A percentile compares a stretch with the other conserved stretches of the same genome.
These are phyloP conservation scores for Wickerhamiella bombiphila DNA, from an alignment of 805 yeast genomes.

Conservation along the genomic window DNA sequence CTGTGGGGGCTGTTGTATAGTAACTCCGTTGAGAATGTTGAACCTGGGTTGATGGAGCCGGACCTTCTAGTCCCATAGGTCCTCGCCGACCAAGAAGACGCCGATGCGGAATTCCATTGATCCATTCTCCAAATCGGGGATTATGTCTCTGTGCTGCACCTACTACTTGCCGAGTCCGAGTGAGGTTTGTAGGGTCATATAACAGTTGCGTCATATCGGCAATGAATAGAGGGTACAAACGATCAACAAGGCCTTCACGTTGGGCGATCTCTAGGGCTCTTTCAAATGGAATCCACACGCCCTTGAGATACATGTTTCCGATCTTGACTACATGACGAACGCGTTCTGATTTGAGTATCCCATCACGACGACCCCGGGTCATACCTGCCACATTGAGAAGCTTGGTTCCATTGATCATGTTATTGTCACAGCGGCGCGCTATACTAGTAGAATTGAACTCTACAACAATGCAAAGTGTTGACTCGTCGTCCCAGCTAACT, in stretches of 20 bases:
- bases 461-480: conserved; percentile 16
- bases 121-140: conserved; percentile 12
- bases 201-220: conserved; percentile 19
- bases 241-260: conserved; percentile 11
- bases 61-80: no score
- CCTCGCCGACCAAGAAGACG: no score
- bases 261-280: conserved; percentile 17
- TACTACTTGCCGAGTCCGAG: conserved; percentile 24
- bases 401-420: conserved; percentile 21
- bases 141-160: conserved; percentile 22
- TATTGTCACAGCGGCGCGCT: conserved; percentile 18
- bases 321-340: conserved; percentile 17
- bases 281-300: conserved; percentile 20
- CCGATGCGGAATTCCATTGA: conserved; percentile 9
- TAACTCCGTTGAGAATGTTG: no score
- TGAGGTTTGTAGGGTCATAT: conserved; percentile 23
- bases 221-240: conserved; percentile 16
- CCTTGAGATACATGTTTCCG: conserved; percentile 18
- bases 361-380: conserved; percentile 19
- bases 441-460: conserved; percentile 9
- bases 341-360: conserved; percentile 17
- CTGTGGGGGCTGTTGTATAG: no score
- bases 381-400: conserved; percentile 15
- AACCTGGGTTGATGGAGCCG: no score
- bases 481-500: conserved; percentile 16